Evolutionary conservation across 352 stramenopile genomes (phyloP), one percentile per base, ranked within the genome.

Genomic region (Sclerospora graminicola): DNA sequence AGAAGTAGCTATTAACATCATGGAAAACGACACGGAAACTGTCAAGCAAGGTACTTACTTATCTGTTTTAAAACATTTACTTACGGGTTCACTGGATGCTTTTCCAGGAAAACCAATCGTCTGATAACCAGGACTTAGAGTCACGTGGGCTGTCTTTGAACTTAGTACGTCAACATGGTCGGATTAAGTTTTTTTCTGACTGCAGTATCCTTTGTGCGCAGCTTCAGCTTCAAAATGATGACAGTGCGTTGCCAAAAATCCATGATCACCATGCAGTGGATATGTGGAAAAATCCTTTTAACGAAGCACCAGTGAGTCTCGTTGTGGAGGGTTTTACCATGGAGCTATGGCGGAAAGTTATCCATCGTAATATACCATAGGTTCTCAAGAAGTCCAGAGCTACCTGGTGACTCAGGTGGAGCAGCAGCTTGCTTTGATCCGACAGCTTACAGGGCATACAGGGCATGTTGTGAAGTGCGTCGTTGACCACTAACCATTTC

Each of bases 401-500:
- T 58, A 54, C 29, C 54, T 45, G 34, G 65, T 90, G 14, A 82
- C 75, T 7, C 56, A 69, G 48, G 62, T 84, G 5, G 60, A 73
- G 13, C 77, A 93, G 45, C 79, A 93, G 40, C 60, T 92, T 8
- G 33, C 57, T 11, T 19, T 95, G 36, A 89, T 95, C 34, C 57
- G 59, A 8, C 81, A 95, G 54, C 62, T 95, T 13, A 61, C 69
- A 34, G 82, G n/a, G n/a, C n/a, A n/a, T n/a, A n/a, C n/a, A n/a
- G n/a, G 77, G 0, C 66, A 91, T 36, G 75, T 94, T 14, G 63
- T 94, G 53, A 89, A 88, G 48, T 98, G 92, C 57, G 96, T 98
- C 26, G 75, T 97, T 32, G 96, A 99, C 50, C 95, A 99, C n/a
- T n/a, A n/a, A n/a, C n/a, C n/a, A n/a, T n/a, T n/a, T n/a, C n/a